A percentile compares a stretch with the other conserved stretches of the same genome.
Conservation (phyloP, 495 filamentous ascomycete species). For the Amorphotheca resinae region DNA sequence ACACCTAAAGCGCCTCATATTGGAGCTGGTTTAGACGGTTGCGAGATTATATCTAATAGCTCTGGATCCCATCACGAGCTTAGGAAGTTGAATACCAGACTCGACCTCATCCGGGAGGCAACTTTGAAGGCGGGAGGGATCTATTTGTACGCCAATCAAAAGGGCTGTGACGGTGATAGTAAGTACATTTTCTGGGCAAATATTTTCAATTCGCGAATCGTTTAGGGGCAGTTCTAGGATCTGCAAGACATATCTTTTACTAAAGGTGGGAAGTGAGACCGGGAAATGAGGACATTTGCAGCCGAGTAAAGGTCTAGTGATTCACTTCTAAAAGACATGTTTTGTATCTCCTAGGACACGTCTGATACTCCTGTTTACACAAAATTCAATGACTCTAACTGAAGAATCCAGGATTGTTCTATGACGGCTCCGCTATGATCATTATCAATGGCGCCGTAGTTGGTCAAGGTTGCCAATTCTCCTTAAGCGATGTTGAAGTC, state of each 20-base stretch:
- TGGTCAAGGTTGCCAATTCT: constrained; percentile 47
- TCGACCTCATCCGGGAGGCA: constrained; percentile 64
- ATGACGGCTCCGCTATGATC: constrained; percentile 67
- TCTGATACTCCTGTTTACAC: too few relatives aligned
- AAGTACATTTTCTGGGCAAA: too few relatives aligned
- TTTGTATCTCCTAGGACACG: too few relatives aligned
- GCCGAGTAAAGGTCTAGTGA: too few relatives aligned
- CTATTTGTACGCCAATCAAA: constrained; percentile 64
- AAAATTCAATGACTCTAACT: too few relatives aligned
- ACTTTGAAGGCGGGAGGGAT: constrained; percentile 61
- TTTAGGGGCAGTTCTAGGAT: too few relatives aligned
- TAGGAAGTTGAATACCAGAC: constrained; percentile 60
- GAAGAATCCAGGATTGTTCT: too few relatives aligned
- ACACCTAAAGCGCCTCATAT: constrained; percentile 36
- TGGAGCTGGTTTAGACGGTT: constrained; percentile 44
- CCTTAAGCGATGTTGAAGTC: constrained; percentile 72
- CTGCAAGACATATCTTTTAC: too few relatives aligned
- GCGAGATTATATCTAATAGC: constrained; percentile 73
- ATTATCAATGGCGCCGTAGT: constrained; percentile 60
- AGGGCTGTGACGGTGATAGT: constrained; percentile 61
- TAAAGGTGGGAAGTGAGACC: too few relatives aligned
- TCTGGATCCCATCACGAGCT: constrained; percentile 62
- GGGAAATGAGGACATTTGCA: too few relatives aligned
- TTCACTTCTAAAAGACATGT: too few relatives aligned
- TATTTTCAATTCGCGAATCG: too few relatives aligned